These are phyloP conservation scores for Candolleomyces efflorescens DNA, from an alignment of 768 basidiomycete species.

Conservation along the genomic window DNA sequence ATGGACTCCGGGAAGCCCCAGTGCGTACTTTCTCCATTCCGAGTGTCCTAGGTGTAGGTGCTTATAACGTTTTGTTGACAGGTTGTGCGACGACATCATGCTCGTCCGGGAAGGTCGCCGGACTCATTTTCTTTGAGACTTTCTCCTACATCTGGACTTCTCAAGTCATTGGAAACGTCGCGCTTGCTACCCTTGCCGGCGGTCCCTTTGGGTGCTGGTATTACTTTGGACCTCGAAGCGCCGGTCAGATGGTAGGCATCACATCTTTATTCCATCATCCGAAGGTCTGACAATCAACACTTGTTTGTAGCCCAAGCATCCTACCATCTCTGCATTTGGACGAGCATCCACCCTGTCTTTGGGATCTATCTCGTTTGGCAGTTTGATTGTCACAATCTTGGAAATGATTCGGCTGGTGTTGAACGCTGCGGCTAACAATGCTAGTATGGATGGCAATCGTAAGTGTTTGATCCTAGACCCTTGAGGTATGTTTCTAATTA, in stretches of 20 bases:
- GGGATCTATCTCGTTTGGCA: conserved; percentile 83
- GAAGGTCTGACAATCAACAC: background rate
- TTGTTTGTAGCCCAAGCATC: conserved; percentile 54
- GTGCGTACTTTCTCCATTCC: conserved; percentile 38
- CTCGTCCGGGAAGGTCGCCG: conserved; percentile 72
- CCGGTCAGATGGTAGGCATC: conserved; percentile 54
- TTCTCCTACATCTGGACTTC: conserved; percentile 88
- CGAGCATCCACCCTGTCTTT: conserved; percentile 76
- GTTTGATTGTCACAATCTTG: conserved; percentile 75
- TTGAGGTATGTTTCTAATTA: background rate
- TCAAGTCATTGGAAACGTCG: conserved; percentile 76
- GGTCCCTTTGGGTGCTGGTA: conserved; percentile 80
- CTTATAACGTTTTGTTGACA: conserved; percentile 18
- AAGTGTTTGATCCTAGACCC: conserved; percentile 22
- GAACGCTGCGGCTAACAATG: conserved; percentile 52
- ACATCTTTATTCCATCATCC: background rate
- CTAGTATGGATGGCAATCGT: conserved; percentile 64
- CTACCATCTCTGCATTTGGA: conserved; percentile 64
- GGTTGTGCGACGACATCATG: conserved; percentile 50
- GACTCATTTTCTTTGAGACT: conserved; percentile 71
- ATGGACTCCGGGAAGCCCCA: conserved; percentile 74
- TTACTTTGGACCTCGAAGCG: conserved; percentile 73
- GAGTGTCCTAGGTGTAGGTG: background rate
- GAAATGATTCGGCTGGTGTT: conserved; percentile 65
- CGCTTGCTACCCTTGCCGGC: conserved; percentile 75